Percentiles rank a stretch among this genome's conserved stretches.
Conservation (phyloP, 176 grass and related monocot species). For the Dactylis glomerata region DNA sequence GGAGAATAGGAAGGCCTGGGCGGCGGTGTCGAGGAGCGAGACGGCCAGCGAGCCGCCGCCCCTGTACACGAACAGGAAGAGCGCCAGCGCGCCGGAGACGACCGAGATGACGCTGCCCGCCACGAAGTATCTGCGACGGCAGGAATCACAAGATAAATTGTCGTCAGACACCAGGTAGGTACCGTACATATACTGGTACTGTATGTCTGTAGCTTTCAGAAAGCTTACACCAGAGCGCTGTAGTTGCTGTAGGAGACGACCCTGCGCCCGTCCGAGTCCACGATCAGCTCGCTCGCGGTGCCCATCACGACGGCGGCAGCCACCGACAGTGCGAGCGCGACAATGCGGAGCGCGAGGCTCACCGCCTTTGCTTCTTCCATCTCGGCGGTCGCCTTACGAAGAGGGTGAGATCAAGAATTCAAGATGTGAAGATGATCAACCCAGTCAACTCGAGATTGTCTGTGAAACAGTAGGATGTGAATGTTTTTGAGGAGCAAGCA, state of each 20-base stretch:
- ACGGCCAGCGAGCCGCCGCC: neutral
- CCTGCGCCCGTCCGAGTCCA: neutral
- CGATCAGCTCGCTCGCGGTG: constrained; percentile 19
- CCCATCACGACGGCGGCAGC: constrained; percentile 42
- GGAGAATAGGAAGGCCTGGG: constrained; percentile 38
- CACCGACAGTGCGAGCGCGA: constrained; percentile 9
- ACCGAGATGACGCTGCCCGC: constrained; percentile 13
- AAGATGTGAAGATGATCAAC: neutral
- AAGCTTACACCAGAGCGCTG: constrained; percentile 33
- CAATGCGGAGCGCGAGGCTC: constrained; percentile 30
- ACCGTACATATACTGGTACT: neutral
- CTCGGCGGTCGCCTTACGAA: neutral
- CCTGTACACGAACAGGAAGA: constrained; percentile 16
- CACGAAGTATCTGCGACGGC: constrained; percentile 39
- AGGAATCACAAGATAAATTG: neutral
- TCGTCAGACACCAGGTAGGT: neutral
- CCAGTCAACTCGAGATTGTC: neutral
- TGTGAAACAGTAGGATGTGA: neutral
- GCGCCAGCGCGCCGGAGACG: constrained; percentile 26
- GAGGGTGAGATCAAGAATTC: neutral
- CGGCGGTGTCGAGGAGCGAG: constrained; percentile 8
- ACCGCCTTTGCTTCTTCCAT: neutral
- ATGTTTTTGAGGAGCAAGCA: neutral
- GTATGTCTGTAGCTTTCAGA: too few species aligned
- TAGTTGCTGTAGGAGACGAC: constrained; percentile 12